These are phyloP conservation scores for Chalciporus sp. DNA, from an alignment of 1,284 basidiomycete species.

Conservation along the genomic window DNA sequence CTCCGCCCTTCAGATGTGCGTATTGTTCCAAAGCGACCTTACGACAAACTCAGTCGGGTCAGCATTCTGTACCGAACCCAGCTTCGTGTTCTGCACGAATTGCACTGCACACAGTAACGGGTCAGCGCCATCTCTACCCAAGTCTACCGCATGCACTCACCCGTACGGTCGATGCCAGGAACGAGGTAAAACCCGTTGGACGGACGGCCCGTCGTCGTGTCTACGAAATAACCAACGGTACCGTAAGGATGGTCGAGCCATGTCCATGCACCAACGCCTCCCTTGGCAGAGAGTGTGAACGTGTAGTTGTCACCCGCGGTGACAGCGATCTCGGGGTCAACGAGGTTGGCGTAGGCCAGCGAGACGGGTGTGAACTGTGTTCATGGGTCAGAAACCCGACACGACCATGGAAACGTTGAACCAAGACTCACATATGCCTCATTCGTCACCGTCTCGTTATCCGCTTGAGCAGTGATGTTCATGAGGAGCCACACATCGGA, in stretches of 20 bases:
- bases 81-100: constrained; percentile 43
- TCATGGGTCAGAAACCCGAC: too few relatives aligned
- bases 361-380: too few relatives aligned
- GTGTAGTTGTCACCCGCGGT: constrained; percentile 38
- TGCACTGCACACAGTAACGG: constrained; percentile 37
- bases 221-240: constrained; percentile 56
- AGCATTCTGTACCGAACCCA: constrained; percentile 42
- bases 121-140: neutral
- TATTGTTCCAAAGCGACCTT: constrained; percentile 61
- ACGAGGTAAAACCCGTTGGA: constrained; percentile 58
- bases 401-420: too few relatives aligned
- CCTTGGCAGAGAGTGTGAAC: constrained; percentile 53
- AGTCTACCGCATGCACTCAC: constrained; percentile 33
- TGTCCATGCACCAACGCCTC: constrained; percentile 57
- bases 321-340: too few relatives aligned
- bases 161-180: constrained; percentile 50
- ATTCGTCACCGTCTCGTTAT: too few relatives aligned
- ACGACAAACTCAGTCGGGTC: constrained; percentile 51
- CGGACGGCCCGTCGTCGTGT: constrained; percentile 42
- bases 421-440: too few relatives aligned
- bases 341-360: too few relatives aligned
- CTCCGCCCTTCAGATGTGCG: constrained; percentile 41
- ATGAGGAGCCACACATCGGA: too few relatives aligned
- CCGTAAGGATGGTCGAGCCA: constrained; percentile 61
- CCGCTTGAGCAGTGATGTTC: too few relatives aligned